Base-by-base conservation (phyloP, 2,329 filamentous ascomycete species). In the Neofusicoccum sp. region DNA sequence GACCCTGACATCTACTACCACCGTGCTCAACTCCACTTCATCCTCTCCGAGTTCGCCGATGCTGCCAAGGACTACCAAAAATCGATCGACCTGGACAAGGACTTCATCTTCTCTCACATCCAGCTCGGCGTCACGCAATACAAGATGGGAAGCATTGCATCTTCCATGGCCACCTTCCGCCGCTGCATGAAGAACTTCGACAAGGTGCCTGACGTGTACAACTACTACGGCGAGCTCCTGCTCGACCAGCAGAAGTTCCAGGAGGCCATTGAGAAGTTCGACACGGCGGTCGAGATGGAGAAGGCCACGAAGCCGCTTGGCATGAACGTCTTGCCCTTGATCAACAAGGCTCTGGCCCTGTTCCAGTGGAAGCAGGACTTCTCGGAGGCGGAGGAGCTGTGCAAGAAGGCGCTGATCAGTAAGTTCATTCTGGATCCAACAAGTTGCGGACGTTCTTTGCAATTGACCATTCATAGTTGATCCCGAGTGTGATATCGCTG, bases 311-410 rank as follows among this genome's bases (percentile, higher is more conserved):
- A 96, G 80, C 93, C 93, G 12, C 88, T 95, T 76, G 90, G 91
- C 63, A 98, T 99, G 89, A 99, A 99, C 71, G 95, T 99, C 31
- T 81, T 99, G 65, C 95, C 95, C 12, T 82, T 99, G 54, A 98
- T 99, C 79, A 99, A 99, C 86, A 99, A 99, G 82, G 93, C 95
- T 4, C 84, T 99, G 30, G 92, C 93, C 11, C 82, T 98, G 48
- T 98, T 97, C 85, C 95, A 99, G 76, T 97, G 93, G 89, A 98
- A 96, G 83, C 89, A 96, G 71, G 93, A 98, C 78, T 98, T 96
- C 73, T 82, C 85, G 63, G 93, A 96, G 77, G 93, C 95, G 2
- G 93, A 99, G 82, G 91, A 95, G 78, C 84, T 99, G 57, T 99
- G 95, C 83, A 88, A 97, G 78, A 97, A 96, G 83, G 95, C 95